Conservation (phyloP, 495 filamentous ascomycete genomes). For the Evernia prunastri region DNA sequence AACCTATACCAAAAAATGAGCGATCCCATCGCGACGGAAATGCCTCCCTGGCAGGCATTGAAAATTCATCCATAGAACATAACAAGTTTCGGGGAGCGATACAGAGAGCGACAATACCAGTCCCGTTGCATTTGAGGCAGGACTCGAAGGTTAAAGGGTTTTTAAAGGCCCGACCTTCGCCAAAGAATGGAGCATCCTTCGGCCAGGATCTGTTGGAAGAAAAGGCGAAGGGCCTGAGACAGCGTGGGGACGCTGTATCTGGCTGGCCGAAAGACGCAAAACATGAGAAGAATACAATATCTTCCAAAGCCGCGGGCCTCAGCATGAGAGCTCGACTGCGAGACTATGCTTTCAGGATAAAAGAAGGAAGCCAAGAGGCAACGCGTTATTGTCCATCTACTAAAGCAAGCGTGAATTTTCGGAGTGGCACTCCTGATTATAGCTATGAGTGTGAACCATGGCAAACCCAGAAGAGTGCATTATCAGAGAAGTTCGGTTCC, state of each 20-base stretch:
- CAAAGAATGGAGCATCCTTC: background rate
- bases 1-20: background rate
- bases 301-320: background rate
- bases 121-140: background rate
- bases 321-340: background rate
- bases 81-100: background rate
- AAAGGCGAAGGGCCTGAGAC: background rate
- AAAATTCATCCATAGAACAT: background rate
- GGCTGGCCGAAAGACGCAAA: background rate
- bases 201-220: background rate
- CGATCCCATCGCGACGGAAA: background rate
- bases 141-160: background rate
- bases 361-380: background rate
- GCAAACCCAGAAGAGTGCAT: slow-evolving; percentile 62
- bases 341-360: background rate
- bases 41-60: background rate
- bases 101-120: background rate
- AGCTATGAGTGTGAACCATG: slow-evolving; percentile 44
- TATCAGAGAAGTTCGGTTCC: slow-evolving; percentile 64
- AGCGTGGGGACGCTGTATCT: background rate
- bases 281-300: background rate
- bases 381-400: background rate
- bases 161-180: background rate
- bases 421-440: background rate
- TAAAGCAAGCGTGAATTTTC: background rate